Evolutionary conservation across 129 eudicot species (phyloP).

Genomic region (Chrysanthemum makinoi): DNA sequence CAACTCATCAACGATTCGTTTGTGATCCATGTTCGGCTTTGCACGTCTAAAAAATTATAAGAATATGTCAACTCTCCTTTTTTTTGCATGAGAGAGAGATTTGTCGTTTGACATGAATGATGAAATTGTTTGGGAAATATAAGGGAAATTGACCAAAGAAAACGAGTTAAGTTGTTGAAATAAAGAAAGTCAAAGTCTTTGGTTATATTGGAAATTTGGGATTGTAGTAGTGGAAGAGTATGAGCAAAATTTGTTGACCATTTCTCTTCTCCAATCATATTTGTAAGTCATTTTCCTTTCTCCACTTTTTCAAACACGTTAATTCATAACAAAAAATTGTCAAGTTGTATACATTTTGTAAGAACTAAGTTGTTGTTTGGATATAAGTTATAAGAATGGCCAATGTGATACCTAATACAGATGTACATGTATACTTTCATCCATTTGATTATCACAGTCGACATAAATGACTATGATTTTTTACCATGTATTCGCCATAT

Average conservation of each 20-base stretch:
- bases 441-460: too few species aligned
- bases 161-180: slow-evolving; percentile 24
- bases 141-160: slow-evolving; percentile 35
- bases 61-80: neutral
- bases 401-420: too few species aligned
- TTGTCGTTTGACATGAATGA: slow-evolving; percentile 16
- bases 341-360: too few species aligned
- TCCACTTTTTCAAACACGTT: neutral
- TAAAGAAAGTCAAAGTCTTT: slow-evolving; percentile 24
- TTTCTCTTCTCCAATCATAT: slow-evolving; percentile 16
- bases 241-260: slow-evolving; percentile 16
- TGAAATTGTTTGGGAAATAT: neutral
- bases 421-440: too few species aligned
- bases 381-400: too few species aligned
- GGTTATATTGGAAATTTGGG: neutral
- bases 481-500: too few species aligned
- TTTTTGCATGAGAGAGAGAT: slow-evolving; percentile 13
- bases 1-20: slow-evolving; percentile 45
- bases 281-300: neutral
- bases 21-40: slow-evolving; percentile 22
- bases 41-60: neutral
- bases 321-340: too few species aligned
- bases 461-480: too few species aligned
- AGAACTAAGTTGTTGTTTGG: too few species aligned
- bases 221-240: slow-evolving; percentile 11